Evolutionary conservation across 164 flowering plant species (phyloP), one percentile per base, ranked within the genome.

Genomic region (Platanus orientalis): DNA sequence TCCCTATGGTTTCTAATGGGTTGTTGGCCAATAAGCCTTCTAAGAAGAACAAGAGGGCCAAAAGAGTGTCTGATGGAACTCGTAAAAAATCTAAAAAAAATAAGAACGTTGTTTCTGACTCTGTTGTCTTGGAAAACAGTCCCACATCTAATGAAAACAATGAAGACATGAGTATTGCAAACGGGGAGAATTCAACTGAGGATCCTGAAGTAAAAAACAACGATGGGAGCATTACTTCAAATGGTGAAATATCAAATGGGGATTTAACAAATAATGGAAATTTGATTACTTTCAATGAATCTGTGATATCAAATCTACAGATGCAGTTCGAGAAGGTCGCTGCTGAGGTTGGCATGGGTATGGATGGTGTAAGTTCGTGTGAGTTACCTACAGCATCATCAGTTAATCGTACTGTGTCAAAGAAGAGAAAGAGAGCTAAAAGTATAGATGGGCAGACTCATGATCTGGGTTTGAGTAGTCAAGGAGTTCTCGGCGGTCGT

Each of bases 311-410:
- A 11, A 90, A 93, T 76, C 84, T 90, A 20, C 96, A 83, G 63
- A 73, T 64, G 80, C 85, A 93, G 69, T 93, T 93, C 73, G 97
- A 90, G 78, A 84, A 71, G 77, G 89, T 89, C 64, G 98, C 98
- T 57, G 86, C 82, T 27, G 98, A 88, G 68, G 79, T 65, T 54
- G 92, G 89, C 7, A 69, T 85, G 74, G 79, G 79, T 27, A 30
- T 64, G 28, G 76, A 72, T 50, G 78, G 71, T 58, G 21, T 65
- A n/a, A 75, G 63, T 56, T 62, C 66, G 19, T 57, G 65, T 44
- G 81, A 70, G 40, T 49, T 61, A 9, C 77, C 80, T 16, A 40
- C 54, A 56, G 48, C 50, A 39, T 27, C 62, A 0, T 27, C 62
- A 0, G 65, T 45, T 3, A 73, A 62, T 52, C 72, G 66, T 25